Evolutionary conservation across 768 basidiomycete genomes (phyloP), one percentile per base, ranked within the genome.

Genomic region (Podaxis sp.): DNA sequence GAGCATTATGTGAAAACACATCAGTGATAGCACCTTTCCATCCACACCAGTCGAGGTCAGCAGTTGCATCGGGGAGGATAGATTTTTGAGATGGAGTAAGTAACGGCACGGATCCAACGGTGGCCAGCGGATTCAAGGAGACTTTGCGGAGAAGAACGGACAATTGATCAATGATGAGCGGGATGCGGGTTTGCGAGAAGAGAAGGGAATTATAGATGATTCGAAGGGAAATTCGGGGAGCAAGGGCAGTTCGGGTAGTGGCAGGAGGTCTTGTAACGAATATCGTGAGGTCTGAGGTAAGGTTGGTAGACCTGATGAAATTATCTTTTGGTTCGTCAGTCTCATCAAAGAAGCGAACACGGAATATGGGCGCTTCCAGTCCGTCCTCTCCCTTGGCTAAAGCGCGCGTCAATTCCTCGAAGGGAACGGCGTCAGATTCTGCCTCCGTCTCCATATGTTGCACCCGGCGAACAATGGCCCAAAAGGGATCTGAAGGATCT

Each of bases 21-120:
- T 96, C 92, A 13, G 96, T 94, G 71, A 99, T 98, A 6, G 96
- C 93, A 36, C 96, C 97, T 73, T 95, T 94, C 86, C 90, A 99
- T 57, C 90, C 96, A 74, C 94, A 96, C 96, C 97, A 99, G 68
- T 97, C 85, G 39, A 99, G 84, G 73, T 99, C 90, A 15, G 86
- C 89, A 11, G 85, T 87, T 2, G 96, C 95, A 70, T 91, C 83
- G 0, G 97, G 97, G 3, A 99, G 82, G 53, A 81, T 80, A 12
- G 75, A 77, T 59, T 80, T 82, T 75, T 98, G 94, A 12, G 76
- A 72, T 3, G 87, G 79, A 0, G 93, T 95, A 54, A 95, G 76
- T 12, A 99, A 75, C 1, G 94, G 88, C 12, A 96, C 85, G 1
- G 89, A 86, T 4, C 95, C 94, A 30, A 96, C 83, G 0, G 87